These are phyloP conservation scores for Dendrocalamus latiflorus DNA, from an alignment of 202 grass and related monocot species.

Conservation along the genomic window DNA sequence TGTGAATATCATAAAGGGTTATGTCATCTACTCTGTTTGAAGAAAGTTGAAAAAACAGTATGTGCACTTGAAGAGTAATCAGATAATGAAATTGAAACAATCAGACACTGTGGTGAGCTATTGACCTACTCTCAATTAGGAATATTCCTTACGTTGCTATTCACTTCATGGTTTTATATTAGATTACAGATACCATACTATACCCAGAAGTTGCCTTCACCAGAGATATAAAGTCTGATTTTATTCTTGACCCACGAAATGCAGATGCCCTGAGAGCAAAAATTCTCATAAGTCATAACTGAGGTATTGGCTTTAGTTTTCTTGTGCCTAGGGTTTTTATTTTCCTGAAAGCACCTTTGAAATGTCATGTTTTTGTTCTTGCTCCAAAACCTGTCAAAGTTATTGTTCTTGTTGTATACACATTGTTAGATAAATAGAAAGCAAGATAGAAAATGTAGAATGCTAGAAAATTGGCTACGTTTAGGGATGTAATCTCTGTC, in stretches of 20 bases:
- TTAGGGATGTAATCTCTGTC: no score
- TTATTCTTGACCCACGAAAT: no score
- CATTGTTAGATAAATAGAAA: no score
- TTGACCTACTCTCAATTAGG: background rate
- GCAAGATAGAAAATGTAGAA: no score
- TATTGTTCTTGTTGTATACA: no score
- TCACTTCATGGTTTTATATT: no score
- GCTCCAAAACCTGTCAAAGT: no score
- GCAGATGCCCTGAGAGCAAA: slow-evolving; percentile 92
- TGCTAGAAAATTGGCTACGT: no score
- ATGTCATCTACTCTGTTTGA: slow-evolving; percentile 87
- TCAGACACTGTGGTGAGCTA: slow-evolving; percentile 63
- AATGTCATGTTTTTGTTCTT: background rate
- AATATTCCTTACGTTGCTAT: slow-evolving; percentile 18
- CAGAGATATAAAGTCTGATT: no score
- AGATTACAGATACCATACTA: no score
- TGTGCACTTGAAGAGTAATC: slow-evolving; percentile 71
- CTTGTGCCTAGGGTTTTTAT: background rate
- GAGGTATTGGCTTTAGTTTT: slow-evolving; percentile 49
- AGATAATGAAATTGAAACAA: slow-evolving; percentile 86
- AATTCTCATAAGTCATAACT: slow-evolving; percentile 79
- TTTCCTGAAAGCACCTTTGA: background rate
- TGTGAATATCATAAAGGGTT: slow-evolving; percentile 44
- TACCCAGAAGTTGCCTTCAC: no score
- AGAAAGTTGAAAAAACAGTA: slow-evolving; percentile 88